A percentile compares a stretch with the other conserved stretches of the same genome.
These are phyloP conservation scores for Toxicodendron radicans DNA, from an alignment of 345 rosid species.

Conservation along the genomic window DNA sequence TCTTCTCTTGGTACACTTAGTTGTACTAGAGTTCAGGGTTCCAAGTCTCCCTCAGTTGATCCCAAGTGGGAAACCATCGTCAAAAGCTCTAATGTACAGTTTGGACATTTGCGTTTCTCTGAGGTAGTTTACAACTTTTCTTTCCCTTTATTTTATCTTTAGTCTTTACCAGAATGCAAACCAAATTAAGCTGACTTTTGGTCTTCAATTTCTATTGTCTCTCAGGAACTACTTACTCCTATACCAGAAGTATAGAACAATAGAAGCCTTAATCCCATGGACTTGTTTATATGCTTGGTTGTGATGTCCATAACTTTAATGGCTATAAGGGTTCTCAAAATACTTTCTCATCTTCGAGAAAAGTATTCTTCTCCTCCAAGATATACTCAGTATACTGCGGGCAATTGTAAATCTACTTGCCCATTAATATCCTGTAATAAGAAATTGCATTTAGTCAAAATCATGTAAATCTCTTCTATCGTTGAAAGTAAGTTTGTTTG, in stretches of 20 bases:
- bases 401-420: constrained; percentile 14
- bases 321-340: background rate
- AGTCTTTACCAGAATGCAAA: background rate
- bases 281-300: constrained; percentile 17
- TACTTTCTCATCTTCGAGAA: background rate
- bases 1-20: constrained; percentile 31
- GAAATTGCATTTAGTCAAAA: background rate
- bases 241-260: constrained; percentile 40
- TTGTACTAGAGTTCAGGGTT: constrained; percentile 29
- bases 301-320: constrained; percentile 1
- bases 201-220: background rate
- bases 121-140: constrained; percentile 46
- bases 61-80: constrained; percentile 85
- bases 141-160: background rate
- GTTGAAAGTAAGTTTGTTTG: background rate
- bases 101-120: constrained; percentile 52
- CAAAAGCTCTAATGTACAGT: constrained; percentile 50
- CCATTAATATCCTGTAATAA: background rate
- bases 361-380: background rate
- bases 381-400: background rate
- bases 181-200: constrained; percentile 10
- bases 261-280: background rate
- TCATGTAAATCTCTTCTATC: constrained; percentile 10
- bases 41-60: constrained; percentile 28
- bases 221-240: constrained; percentile 41